Evolutionary conservation across 257 asterid species (phyloP).

Genomic region (Parsonsia alboflavescens): DNA sequence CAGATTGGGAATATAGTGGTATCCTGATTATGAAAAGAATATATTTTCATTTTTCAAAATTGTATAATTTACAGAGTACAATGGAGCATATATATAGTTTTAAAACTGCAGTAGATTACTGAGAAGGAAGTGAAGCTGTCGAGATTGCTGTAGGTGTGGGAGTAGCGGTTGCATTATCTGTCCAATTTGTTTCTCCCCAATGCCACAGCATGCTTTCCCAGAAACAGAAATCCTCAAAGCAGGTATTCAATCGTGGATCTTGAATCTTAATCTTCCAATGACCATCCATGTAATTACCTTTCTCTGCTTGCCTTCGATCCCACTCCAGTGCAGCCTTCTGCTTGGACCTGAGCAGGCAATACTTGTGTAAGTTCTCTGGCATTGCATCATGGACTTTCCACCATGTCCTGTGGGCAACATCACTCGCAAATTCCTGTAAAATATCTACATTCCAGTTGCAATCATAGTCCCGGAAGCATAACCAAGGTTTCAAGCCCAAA

Average conservation of each 20-base stretch:
- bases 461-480: conserved; percentile 84
- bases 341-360: conserved; percentile 73
- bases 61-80: conserved; percentile 14
- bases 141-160: conserved; percentile 28
- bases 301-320: conserved; percentile 81
- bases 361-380: conserved; percentile 76
- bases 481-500: conserved; percentile 80
- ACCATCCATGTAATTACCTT: conserved; percentile 65
- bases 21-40: not conserved
- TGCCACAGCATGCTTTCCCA: conserved; percentile 97
- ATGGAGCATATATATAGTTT: not conserved
- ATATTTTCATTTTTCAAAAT: not conserved
- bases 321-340: conserved; percentile 89
- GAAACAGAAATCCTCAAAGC: conserved; percentile 76
- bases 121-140: conserved; percentile 39
- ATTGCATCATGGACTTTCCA: conserved; percentile 94
- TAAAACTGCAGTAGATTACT: conserved; percentile 15
- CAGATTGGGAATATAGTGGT: too few relatives aligned
- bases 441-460: conserved; percentile 84
- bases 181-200: conserved; percentile 88
- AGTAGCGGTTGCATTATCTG: conserved; percentile 52
- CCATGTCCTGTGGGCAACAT: conserved; percentile 78
- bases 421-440: conserved; percentile 73
- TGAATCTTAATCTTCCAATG: conserved; percentile 67
- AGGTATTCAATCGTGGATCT: conserved; percentile 50